Conservation (phyloP, 768 basidiomycete genomes). For the Kwoniella mangroviensis region DNA sequence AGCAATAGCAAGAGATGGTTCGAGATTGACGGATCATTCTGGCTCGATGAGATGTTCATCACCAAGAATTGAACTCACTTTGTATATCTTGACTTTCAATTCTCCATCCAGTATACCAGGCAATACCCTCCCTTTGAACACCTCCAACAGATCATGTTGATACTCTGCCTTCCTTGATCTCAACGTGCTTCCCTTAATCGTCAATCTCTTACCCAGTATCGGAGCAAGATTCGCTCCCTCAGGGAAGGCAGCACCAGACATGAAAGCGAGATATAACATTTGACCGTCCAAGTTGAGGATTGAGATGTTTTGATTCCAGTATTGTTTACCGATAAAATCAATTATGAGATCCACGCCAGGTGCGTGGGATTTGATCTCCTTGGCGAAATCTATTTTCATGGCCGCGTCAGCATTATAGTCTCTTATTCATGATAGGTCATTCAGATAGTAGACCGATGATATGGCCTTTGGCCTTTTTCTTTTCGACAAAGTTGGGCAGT, state of each 20-base stretch:
- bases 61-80: slow-evolving; percentile 60
- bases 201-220: slow-evolving; percentile 80
- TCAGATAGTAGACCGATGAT: too few relatives aligned
- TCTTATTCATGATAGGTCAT: too few relatives aligned
- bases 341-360: slow-evolving; percentile 82
- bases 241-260: slow-evolving; percentile 48
- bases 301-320: slow-evolving; percentile 52
- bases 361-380: slow-evolving; percentile 68
- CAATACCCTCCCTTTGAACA: slow-evolving; percentile 67
- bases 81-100: slow-evolving; percentile 76
- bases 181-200: slow-evolving; percentile 85
- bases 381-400: slow-evolving; percentile 67
- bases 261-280: slow-evolving; percentile 54
- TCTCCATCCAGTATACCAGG: slow-evolving; percentile 68
- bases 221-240: slow-evolving; percentile 62
- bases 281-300: slow-evolving; percentile 52
- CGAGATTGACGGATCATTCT: too few relatives aligned
- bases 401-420: slow-evolving; percentile 27
- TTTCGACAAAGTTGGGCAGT: too few relatives aligned
- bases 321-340: slow-evolving; percentile 65
- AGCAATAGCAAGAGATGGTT: slow-evolving; percentile 3
- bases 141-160: slow-evolving; percentile 70
- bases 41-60: too few relatives aligned
- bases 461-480: too few relatives aligned
- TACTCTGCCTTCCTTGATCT: slow-evolving; percentile 75